A percentile compares a stretch with the other conserved stretches of the same genome.
Conservation (phyloP, 2,329 filamentous ascomycete species). For the Phialemoniopsis sp. region DNA sequence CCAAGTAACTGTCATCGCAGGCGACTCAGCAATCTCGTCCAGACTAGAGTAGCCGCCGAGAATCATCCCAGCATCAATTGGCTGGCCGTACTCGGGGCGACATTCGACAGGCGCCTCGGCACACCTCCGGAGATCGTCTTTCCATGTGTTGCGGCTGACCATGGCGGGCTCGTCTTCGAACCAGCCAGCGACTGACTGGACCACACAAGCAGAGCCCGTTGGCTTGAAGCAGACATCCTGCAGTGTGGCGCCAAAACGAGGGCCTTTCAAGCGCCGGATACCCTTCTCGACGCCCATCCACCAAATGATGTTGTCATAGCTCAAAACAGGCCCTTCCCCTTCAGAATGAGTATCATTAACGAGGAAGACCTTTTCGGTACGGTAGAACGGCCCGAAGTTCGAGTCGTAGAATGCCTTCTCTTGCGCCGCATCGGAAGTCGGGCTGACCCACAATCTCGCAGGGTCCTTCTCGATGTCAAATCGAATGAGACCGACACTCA, state of each 20-base stretch:
- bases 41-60: constrained; percentile 73
- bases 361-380: constrained; percentile 87
- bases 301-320: constrained; percentile 85
- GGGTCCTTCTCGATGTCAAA: constrained; percentile 91
- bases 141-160: constrained; percentile 66
- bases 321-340: constrained; percentile 72
- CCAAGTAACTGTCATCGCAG: constrained; percentile 88
- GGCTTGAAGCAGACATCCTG: constrained; percentile 94
- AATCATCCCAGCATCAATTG: constrained; percentile 79
- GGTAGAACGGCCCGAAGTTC: constrained; percentile 94
- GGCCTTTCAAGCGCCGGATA: constrained; percentile 67
- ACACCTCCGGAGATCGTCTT: constrained; percentile 67
- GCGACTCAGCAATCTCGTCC: constrained; percentile 64
- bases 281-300: constrained; percentile 88
- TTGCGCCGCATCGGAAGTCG: constrained; percentile 81
- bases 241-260: constrained; percentile 63
- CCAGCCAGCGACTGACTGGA: constrained; percentile 90
- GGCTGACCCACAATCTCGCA: constrained; percentile 94
- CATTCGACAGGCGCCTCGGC: constrained; percentile 78
- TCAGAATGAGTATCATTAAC: constrained; percentile 75
- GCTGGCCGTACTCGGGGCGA: constrained; percentile 83
- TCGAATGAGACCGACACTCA: constrained; percentile 83
- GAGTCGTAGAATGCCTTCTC: constrained; percentile 93
- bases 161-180: constrained; percentile 65
- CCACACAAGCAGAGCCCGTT: constrained; percentile 80